Base-by-base conservation (phyloP, 441 rosid genomes). In the Syzygium syzygioides region DNA sequence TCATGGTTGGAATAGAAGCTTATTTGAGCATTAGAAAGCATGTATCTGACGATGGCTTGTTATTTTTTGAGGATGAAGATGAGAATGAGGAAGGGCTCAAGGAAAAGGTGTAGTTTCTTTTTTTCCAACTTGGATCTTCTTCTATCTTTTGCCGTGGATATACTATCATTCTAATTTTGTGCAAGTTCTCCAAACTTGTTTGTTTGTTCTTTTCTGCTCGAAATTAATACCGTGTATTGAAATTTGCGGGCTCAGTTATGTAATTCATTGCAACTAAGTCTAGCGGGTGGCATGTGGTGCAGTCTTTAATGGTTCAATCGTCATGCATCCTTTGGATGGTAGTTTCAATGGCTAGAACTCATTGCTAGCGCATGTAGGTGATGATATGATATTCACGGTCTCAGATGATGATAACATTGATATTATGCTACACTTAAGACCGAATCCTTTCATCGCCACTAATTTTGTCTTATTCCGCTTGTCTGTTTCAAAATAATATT, bases 21-120 rank as follows among this genome's bases (percentile, higher is more conserved):
- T 98, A 98, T 92, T 90, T 98, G 94, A 98, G 99, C 96, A 96
- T 98, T 86, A 94, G 99, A 88, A 96, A 92, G 93, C 96, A 94
- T 90, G 93, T 93, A 88, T 92, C 97, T 55, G 96, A 97, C 50
- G 91, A 92, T 84, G 97, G 98, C 55, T 90, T 97, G 87, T 95
- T 94, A 55, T 93, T 94, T 93, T 96, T 98, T 83, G 96, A 94
- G 91, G 94, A 95, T 19, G 96, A 93, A 80, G 95, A 92, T 86
- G 96, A 94, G 84, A 90, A 92, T 86, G 96, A 90, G 91, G 94
- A 93, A 41, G 92, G 86, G 88, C 86, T 85, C 89, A 88, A 89
- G 86, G 96, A 94, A 66, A 97, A 96, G 96, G 99, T 98, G 86
- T 85, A 88, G 28, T 52, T 80, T 50, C 32, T 41, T 56, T 57